Evolutionary conservation across 2,329 filamentous ascomycete genomes (phyloP), one percentile per base, ranked within the genome.

Genomic region (Paraconiothyrium brasiliense): DNA sequence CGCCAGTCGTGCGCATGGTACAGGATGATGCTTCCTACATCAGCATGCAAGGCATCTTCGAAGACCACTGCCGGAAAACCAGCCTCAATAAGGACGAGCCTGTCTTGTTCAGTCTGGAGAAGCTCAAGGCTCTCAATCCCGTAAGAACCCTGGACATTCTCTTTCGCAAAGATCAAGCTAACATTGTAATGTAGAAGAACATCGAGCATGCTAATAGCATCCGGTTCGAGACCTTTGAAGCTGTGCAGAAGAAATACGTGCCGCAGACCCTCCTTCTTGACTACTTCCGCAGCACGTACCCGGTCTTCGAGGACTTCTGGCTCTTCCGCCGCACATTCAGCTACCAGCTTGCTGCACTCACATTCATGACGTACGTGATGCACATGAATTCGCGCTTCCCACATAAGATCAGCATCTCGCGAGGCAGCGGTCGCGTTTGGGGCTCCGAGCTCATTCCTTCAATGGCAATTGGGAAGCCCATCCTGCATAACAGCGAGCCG

Each of bases 281-380:
- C 67, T 97, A 94, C 82, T 97, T 97, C 87, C 92, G 94, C 75
- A 84, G 86, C 67, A 92, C 89, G 5, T 98, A 95, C 81, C 91
- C 93, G 34, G 90, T 92, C 65, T 99, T 92, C 79, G 88, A 92
- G 49, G 94, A 97, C 72, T 97, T 98, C 84, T 99, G 94, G 93
- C 87, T 99, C 60, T 99, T 99, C 92, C 92, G 95, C 61, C 90
- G 94, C 61, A 94, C 97, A 68, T 97, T 99, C 81, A 92, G 93
- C 24, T 97, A 98, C 83, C 95, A 99, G 80, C 90, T 97, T 64
- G 94, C 95, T 22, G 89, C 94, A 1, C 86, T 98, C 66, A 97
- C 95, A 0, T 99, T 99, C 82, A 97, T 99, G 91, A 98, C 95
- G 4, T 99, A 98, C 76, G 91, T 97, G 61, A 90, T 99, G 83